These are phyloP conservation scores for Gliomastix tumulicola DNA, from an alignment of 2,329 filamentous ascomycete genomes.

Conservation along the genomic window DNA sequence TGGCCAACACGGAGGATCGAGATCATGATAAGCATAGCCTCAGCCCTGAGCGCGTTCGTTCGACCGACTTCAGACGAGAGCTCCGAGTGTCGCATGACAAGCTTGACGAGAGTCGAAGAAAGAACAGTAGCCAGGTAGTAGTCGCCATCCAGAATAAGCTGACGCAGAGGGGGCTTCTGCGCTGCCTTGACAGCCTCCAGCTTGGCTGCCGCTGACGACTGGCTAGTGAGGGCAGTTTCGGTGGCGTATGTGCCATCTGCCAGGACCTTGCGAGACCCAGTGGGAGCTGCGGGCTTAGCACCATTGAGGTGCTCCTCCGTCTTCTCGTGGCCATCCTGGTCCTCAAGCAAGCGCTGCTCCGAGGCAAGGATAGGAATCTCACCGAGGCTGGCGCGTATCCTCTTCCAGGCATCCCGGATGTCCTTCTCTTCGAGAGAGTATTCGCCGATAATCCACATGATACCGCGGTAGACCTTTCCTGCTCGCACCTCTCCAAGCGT, in stretches of 20 bases:
- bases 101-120: slow-evolving; percentile 91
- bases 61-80: slow-evolving; percentile 80
- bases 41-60: slow-evolving; percentile 88
- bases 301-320: slow-evolving; percentile 67
- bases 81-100: slow-evolving; percentile 95
- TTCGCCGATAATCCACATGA: slow-evolving; percentile 96
- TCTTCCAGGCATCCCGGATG: slow-evolving; percentile 94
- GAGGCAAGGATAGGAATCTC: slow-evolving; percentile 96
- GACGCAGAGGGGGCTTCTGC: slow-evolving; percentile 88
- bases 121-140: slow-evolving; percentile 94
- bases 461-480: slow-evolving; percentile 94
- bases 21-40: slow-evolving; percentile 99
- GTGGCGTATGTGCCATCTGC: slow-evolving; percentile 97
- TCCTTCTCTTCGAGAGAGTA: slow-evolving; percentile 92
- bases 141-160: slow-evolving; percentile 93
- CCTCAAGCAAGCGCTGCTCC: slow-evolving; percentile 85
- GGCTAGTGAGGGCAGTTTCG: slow-evolving; percentile 89
- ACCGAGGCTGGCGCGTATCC: slow-evolving; percentile 85
- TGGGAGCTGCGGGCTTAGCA: slow-evolving; percentile 66
- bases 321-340: slow-evolving; percentile 66
- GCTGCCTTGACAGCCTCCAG: slow-evolving; percentile 95
- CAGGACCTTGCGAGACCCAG: slow-evolving; percentile 82
- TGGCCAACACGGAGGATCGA: slow-evolving; percentile 96
- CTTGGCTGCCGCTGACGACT: slow-evolving; percentile 82
- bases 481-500: slow-evolving; percentile 90